These are phyloP conservation scores for Plicaturopsis crispa DNA, from an alignment of 768 basidiomycete species.

Conservation along the genomic window DNA sequence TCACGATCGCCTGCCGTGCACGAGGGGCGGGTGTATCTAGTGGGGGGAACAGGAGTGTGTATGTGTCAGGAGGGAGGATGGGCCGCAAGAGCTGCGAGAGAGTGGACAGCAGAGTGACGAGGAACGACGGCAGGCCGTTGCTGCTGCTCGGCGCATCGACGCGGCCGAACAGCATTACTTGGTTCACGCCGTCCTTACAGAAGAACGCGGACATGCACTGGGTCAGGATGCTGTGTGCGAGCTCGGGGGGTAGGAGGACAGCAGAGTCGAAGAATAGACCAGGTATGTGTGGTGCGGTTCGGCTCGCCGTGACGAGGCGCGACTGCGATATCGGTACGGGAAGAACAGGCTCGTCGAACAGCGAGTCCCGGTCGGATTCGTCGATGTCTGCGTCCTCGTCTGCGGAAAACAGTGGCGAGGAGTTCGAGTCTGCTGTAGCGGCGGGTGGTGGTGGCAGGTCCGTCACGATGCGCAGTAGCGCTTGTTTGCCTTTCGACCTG, in stretches of 20 bases:
- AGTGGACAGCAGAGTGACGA: constrained; percentile 43
- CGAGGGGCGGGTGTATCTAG: constrained; percentile 21
- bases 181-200: constrained; percentile 44
- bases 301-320: constrained; percentile 17
- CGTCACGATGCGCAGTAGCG: constrained; percentile 11
- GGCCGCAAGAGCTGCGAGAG: constrained; percentile 44
- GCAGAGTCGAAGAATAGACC: constrained; percentile 58
- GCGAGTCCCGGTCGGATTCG: constrained; percentile 29
- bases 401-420: neutral
- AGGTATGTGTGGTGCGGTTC: constrained; percentile 46
- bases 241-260: constrained; percentile 38
- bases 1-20: constrained; percentile 83
- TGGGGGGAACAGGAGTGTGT: constrained; percentile 55
- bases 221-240: constrained; percentile 39
- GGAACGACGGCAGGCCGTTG: constrained; percentile 47
- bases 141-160: constrained; percentile 9
- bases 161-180: constrained; percentile 83
- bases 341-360: constrained; percentile 36
- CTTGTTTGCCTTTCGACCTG: constrained; percentile 7
- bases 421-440: neutral
- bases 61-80: constrained; percentile 38
- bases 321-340: neutral
- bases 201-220: constrained; percentile 59
- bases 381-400: constrained; percentile 9
- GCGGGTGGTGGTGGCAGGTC: constrained; percentile 4